These are phyloP conservation scores for Thelephora terrestris DNA, from an alignment of 1,284 basidiomycete genomes.

Conservation along the genomic window DNA sequence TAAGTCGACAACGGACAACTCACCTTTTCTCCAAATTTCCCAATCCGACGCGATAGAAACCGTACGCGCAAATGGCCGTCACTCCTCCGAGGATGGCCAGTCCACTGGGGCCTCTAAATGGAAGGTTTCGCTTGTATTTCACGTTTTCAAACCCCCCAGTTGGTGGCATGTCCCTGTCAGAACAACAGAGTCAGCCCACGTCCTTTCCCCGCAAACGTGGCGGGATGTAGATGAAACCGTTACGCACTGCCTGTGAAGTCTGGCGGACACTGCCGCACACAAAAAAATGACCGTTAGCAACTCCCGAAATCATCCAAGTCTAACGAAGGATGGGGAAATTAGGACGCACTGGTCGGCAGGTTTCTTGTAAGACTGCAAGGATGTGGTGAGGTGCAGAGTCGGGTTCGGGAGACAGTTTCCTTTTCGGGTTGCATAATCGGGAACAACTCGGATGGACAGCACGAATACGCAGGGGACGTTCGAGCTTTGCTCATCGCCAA, in stretches of 20 bases:
- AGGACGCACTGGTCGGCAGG: too few species aligned
- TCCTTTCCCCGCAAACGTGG: not conserved
- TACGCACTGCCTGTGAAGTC: conserved; percentile 57
- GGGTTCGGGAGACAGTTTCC: conserved; percentile 3
- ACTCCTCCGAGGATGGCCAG: conserved; percentile 80
- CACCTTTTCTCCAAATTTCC: conserved; percentile 92
- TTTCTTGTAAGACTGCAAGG: too few species aligned
- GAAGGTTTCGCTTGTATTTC: conserved; percentile 95
- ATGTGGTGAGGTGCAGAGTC: too few species aligned
- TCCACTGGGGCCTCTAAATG: conserved; percentile 86
- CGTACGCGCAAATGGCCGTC: conserved; percentile 79
- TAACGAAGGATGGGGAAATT: too few species aligned
- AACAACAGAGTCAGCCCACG: conserved; percentile 6
- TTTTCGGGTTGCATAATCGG: not conserved
- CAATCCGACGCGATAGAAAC: conserved; percentile 87
- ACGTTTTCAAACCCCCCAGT: conserved; percentile 87
- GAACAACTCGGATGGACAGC: not conserved
- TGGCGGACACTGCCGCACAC: conserved; percentile 41
- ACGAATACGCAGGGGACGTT: not conserved
- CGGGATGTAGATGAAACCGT: conserved; percentile 9
- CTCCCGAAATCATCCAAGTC: too few species aligned
- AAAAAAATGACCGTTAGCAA: too few species aligned
- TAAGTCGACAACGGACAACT: conserved; percentile 6
- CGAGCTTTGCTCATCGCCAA: too few species aligned
- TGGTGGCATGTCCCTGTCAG: conserved; percentile 88